Base-by-base conservation (phyloP, 1,284 basidiomycete genomes). In the Hemileccinum hortonii region DNA sequence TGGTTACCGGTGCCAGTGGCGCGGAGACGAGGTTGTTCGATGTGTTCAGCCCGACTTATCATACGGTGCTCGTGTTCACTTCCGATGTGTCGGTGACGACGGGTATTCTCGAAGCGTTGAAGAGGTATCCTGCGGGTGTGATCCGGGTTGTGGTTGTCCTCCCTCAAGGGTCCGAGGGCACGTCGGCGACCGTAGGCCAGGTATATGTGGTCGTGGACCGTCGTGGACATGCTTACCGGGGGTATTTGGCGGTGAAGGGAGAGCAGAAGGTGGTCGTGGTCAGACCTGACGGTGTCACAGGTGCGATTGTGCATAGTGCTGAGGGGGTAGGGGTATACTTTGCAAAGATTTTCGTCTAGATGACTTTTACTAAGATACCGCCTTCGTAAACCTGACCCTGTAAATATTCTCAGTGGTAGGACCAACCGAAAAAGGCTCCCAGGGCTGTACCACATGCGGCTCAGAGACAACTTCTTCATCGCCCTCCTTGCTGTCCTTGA, bases 221-320 rank as follows among this genome's bases (percentile, higher is more conserved):
- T 0, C 45, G 22, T 18, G 55, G 55, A 14, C 54, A 68, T 16
- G 61, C 56, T 18, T 60, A 63, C 29, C 45, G 43, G 4, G 63
- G 40, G 11, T 65, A 67, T 40, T 22, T 67, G 26, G 52, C 40
- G 3, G 48, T 22, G 29, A 40, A 44, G 7, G 61, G 55, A 18
- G 52, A 55, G 30, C 52, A 11, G 9, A n/a, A n/a, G n/a, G n/a
- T n/a, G n/a, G n/a, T n/a, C n/a, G n/a, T n/a, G n/a, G n/a, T n/a
- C n/a, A n/a, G 74, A 10, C 74, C 75, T 0, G 74, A 76, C 51
- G 71, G 70, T 4, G 64, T 70, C 2, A 55, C 71, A 7, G 74
- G 74, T 12, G 74, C 66, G 0, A 57, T 73, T 4, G 63, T 71
- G 18, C 55, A 44, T 0, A 64, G 65, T 2, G 53, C 46, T 4